phyloP scores from a whole-genome alignment of 441 rosid species.

The Biscutella laevigata region DNA sequence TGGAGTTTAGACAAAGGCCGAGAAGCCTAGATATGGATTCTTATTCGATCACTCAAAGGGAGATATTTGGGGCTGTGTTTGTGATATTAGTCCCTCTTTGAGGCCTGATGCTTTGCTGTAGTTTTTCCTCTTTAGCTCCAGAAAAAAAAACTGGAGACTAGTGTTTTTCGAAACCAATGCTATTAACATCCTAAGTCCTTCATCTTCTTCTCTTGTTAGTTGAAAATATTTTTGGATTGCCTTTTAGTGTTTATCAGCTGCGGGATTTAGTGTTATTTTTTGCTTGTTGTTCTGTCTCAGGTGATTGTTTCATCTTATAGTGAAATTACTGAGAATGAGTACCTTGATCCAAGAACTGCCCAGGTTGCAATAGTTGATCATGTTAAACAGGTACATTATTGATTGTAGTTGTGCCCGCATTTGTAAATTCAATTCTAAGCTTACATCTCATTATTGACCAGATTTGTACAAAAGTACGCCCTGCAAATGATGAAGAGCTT shows the following conservation, averaged over 20 bases:
- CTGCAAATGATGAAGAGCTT: constrained; percentile 86
- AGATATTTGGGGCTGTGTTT: neutral
- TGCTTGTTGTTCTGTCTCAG: constrained; percentile 37
- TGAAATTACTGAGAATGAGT: constrained; percentile 56
- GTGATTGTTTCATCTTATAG: constrained; percentile 58
- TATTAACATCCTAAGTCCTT: neutral
- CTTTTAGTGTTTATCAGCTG: neutral
- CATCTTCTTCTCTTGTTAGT: neutral
- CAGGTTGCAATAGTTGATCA: constrained; percentile 83
- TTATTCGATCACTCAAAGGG: neutral
- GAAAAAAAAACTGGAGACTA: neutral
- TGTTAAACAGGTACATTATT: constrained; percentile 67
- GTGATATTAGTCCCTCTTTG: neutral
- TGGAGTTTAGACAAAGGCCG: too few species aligned
- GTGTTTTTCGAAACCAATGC: neutral
- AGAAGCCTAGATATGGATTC: too few species aligned
- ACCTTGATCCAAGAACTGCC: constrained; percentile 81
- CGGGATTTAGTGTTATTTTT: neutral
- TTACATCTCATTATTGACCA: constrained; percentile 39
- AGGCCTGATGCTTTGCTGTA: neutral
- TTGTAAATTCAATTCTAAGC: neutral
- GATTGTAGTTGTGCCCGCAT: neutral
- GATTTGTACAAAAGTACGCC: constrained; percentile 88
- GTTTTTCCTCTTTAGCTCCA: neutral
- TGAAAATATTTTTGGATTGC: neutral